Conservation (phyloP, 1,139 yeast genomes). For the Geotrichum bryndzae region DNA sequence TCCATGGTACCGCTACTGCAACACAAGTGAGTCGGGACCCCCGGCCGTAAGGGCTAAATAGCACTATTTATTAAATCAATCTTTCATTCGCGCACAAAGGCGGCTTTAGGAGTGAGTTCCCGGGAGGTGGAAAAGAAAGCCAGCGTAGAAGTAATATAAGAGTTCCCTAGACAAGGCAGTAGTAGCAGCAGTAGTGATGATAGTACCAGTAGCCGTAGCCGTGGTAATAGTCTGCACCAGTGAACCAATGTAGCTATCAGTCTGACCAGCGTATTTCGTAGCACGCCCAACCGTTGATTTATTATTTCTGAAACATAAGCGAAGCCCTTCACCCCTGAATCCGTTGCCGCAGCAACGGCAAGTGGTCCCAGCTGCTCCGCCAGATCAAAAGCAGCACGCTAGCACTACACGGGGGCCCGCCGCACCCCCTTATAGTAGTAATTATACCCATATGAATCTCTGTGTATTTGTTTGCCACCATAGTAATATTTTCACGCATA, state of each 20-base stretch:
- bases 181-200: background rate
- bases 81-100: background rate
- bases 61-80: background rate
- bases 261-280: background rate
- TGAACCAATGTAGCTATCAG: background rate
- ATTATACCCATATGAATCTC: background rate
- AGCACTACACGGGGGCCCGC: background rate
- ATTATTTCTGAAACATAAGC: background rate
- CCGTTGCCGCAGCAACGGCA: slow-evolving; percentile 6
- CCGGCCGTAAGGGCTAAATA: background rate
- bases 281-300: background rate
- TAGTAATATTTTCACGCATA: background rate
- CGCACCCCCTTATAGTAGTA: background rate
- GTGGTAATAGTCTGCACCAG: background rate
- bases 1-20: background rate
- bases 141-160: background rate
- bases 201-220: too few relatives aligned
- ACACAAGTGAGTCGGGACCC: background rate
- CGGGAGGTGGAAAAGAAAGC: background rate
- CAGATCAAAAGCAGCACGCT: background rate
- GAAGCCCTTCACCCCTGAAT: slow-evolving; percentile 5
- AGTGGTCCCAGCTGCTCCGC: background rate
- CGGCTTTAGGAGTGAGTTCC: too few relatives aligned
- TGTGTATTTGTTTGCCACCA: background rate
- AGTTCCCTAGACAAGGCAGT: background rate